Evolutionary conservation across 169 alveolate species (phyloP).

Genomic region (Haemoproteus tartakovskyi): DNA sequence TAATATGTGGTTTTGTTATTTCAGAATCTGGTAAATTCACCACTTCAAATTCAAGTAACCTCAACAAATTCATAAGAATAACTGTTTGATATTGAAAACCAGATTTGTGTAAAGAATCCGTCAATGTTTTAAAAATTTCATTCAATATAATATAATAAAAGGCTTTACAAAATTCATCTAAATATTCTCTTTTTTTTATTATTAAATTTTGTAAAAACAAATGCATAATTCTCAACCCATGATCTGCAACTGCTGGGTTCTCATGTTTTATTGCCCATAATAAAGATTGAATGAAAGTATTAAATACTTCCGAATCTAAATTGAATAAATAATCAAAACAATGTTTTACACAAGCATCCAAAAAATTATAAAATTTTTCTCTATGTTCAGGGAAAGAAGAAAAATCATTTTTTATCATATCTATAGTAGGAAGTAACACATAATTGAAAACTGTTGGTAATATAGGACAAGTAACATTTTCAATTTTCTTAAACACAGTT

Average conservation of each 20-base stretch:
- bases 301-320: slow-evolving; percentile 81
- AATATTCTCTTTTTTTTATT: slow-evolving; percentile 68
- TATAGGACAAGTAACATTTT: slow-evolving; percentile 74
- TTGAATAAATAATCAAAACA: slow-evolving; percentile 79
- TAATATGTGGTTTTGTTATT: slow-evolving; percentile 68
- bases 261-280: slow-evolving; percentile 90
- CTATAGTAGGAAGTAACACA: slow-evolving; percentile 84
- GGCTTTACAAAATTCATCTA: slow-evolving; percentile 79
- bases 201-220: slow-evolving; percentile 74
- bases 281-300: slow-evolving; percentile 82
- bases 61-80: slow-evolving; percentile 73
- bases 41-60: slow-evolving; percentile 72
- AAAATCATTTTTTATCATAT: slow-evolving; percentile 88
- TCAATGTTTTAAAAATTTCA: slow-evolving; percentile 85
- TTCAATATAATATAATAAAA: slow-evolving; percentile 82
- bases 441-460: slow-evolving; percentile 83
- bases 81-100: slow-evolving; percentile 89
- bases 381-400: slow-evolving; percentile 90
- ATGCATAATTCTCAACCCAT: slow-evolving; percentile 82
- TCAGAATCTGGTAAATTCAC: slow-evolving; percentile 67
- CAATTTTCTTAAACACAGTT: slow-evolving; percentile 74
- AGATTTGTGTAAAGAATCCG: slow-evolving; percentile 89
- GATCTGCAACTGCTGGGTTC: slow-evolving; percentile 90
- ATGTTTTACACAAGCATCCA: slow-evolving; percentile 81
- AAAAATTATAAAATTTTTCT: slow-evolving; percentile 83